Base-by-base conservation (phyloP, 257 asterid genomes). In the Scutellaria galericulata region DNA sequence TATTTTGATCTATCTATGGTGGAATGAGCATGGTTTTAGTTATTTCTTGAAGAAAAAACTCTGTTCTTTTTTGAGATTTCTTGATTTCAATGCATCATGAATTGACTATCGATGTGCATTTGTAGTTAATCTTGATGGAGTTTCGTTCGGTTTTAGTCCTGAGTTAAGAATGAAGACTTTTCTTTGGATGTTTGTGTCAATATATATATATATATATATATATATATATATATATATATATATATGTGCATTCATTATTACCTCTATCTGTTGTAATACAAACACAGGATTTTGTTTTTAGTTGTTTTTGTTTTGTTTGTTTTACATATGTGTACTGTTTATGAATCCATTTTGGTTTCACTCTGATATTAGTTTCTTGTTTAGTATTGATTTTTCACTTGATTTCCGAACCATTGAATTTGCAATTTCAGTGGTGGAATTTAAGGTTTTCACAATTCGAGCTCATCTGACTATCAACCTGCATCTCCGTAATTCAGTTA, bases 131-230 rank as follows among this genome's bases (percentile, higher is more conserved):
- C 14, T 75, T 68, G 60, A 52, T 31, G 48, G 14, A 11, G 42
- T 20, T 59, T 9, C 0, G n/a, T 9, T 22, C 3, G 48, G 51
- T 48, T 51, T 57, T 13, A 22, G 70, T 60, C 44, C 59, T 41
- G 75, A 41, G 65, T 51, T 68, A 12, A 22, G 69, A 74, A 56
- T 58, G 70, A 9, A 41, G 40, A 24, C 35, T 63, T 48, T 47
- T 66, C 14, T 50, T 75, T 59, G 79, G 57, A 59, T 22, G 73
- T 75, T 20, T 66, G 41, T 66, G 63, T 69, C 52, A 40, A 56
- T 31, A 24, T 24, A 24, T 24, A 18, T 18, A 18, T 18, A 18
- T 18, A 18, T 18, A 18, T 18, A 18, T 18, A 18, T 18, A 18
- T 18, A 18, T 18, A 18, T 18, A 18, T 18, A 18, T 18, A 18